These are phyloP conservation scores for Aspergillus glaucus DNA, from an alignment of 2,329 filamentous ascomycete species.

Conservation along the genomic window DNA sequence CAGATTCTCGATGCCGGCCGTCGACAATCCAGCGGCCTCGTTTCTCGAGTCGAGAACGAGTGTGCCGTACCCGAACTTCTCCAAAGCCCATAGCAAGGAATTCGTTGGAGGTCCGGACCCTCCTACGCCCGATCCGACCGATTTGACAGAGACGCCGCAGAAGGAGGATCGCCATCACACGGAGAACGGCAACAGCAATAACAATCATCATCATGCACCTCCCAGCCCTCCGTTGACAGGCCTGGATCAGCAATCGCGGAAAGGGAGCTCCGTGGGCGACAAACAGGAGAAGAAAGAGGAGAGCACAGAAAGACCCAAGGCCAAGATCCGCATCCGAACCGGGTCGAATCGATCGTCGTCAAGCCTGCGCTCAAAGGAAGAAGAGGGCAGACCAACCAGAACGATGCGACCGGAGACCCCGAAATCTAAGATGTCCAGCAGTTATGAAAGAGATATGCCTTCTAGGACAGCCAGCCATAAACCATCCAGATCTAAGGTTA, in stretches of 20 bases:
- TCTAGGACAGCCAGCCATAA: constrained; percentile 32
- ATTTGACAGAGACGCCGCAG: constrained; percentile 48
- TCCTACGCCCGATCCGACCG: constrained; percentile 67
- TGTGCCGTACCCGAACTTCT: constrained; percentile 73
- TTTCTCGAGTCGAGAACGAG: constrained; percentile 43
- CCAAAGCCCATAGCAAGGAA: constrained; percentile 89
- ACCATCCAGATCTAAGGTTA: constrained; percentile 26
- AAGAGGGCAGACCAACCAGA: constrained; percentile 34
- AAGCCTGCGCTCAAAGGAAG: constrained; percentile 33
- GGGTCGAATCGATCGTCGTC: constrained; percentile 38
- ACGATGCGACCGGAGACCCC: constrained; percentile 31
- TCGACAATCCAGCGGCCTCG: constrained; percentile 34
- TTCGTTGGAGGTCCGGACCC: constrained; percentile 52
- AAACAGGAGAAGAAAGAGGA: constrained; percentile 24
- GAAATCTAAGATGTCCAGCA: constrained; percentile 29
- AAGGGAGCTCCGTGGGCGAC: constrained; percentile 28
- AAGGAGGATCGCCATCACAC: neutral
- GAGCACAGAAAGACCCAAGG: constrained; percentile 26
- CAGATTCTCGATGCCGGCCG: constrained; percentile 50
- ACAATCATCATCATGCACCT: constrained; percentile 30
- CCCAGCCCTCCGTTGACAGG: constrained; percentile 45
- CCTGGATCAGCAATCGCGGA: constrained; percentile 34
- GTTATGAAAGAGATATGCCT: constrained; percentile 27
- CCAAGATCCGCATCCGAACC: constrained; percentile 32
- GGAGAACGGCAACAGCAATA: neutral